Conservation (phyloP, 2,329 filamentous ascomycete species). For the Akanthomyces dipterigenus region DNA sequence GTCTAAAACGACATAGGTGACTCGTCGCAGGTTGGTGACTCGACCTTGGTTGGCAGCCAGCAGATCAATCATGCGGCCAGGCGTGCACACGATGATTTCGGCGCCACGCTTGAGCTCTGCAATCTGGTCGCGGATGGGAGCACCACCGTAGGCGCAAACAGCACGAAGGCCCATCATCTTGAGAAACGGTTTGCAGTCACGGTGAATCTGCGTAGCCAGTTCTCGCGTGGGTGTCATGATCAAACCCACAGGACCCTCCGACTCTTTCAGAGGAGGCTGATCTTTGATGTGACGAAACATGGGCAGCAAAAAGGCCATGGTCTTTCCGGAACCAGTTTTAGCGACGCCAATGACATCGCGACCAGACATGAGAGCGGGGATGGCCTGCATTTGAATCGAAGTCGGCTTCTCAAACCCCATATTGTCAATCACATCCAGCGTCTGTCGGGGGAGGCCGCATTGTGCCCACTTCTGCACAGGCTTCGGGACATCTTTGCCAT, state of each 20-base stretch:
- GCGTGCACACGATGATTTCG: slow-evolving; percentile 91
- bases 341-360: slow-evolving; percentile 93
- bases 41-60: slow-evolving; percentile 89
- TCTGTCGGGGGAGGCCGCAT: slow-evolving; percentile 81
- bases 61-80: slow-evolving; percentile 92
- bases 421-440: slow-evolving; percentile 74
- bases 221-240: slow-evolving; percentile 95
- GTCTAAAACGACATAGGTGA: slow-evolving; percentile 91
- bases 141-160: slow-evolving; percentile 90
- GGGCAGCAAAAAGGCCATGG: slow-evolving; percentile 86
- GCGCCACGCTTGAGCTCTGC: slow-evolving; percentile 91
- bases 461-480: slow-evolving; percentile 97
- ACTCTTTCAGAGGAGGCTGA: slow-evolving; percentile 71
- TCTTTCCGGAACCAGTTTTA: slow-evolving; percentile 97
- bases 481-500: slow-evolving; percentile 80
- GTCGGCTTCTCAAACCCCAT: slow-evolving; percentile 85
- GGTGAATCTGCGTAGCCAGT: slow-evolving; percentile 86
- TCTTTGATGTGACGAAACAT: slow-evolving; percentile 99
- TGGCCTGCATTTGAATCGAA: slow-evolving; percentile 89
- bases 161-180: slow-evolving; percentile 78
- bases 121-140: slow-evolving; percentile 96
- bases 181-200: slow-evolving; percentile 89
- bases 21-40: slow-evolving; percentile 81
- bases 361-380: slow-evolving; percentile 92
- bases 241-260: slow-evolving; percentile 80